phyloP scores from a whole-genome alignment of 2,329 filamentous ascomycete genomes.

The Colletotrichum somersetense region DNA sequence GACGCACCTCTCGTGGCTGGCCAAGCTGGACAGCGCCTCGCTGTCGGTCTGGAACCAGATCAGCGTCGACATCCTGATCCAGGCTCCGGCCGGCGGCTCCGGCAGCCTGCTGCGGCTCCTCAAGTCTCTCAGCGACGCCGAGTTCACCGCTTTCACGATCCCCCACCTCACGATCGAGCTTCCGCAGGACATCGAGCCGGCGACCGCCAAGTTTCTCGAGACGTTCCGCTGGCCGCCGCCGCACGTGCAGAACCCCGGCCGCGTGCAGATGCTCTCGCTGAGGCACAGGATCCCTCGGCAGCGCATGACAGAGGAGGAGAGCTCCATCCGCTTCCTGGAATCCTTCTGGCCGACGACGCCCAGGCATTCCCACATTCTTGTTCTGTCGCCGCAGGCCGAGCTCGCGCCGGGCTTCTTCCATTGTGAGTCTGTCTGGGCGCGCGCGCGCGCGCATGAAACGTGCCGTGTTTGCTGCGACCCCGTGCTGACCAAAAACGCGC shows the following conservation, averaged over 20 bases:
- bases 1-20: conserved; percentile 80
- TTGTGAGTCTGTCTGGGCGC: conserved; percentile 59
- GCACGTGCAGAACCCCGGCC: conserved; percentile 48
- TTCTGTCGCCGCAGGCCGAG: conserved; percentile 85
- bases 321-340: conserved; percentile 82
- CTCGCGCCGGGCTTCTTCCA: conserved; percentile 86
- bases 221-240: conserved; percentile 76
- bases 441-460: neutral
- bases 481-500: neutral
- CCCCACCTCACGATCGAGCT: conserved; percentile 90
- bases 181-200: conserved; percentile 75
- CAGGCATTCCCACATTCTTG: conserved; percentile 78
- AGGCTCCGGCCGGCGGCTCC: conserved; percentile 77
- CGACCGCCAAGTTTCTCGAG: conserved; percentile 72
- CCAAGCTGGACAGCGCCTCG: conserved; percentile 79
- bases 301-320: conserved; percentile 74
- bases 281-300: conserved; percentile 78
- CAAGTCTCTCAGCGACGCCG: conserved; percentile 78
- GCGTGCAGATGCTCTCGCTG: conserved; percentile 70
- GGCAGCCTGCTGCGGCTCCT: conserved; percentile 83
- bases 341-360: conserved; percentile 84
- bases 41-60: conserved; percentile 83
- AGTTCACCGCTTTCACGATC: conserved; percentile 76
- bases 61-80: conserved; percentile 85
- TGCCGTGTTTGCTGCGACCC: too few species aligned